Base-by-base conservation (phyloP, 345 rosid species). In the Hibiscus syriacus region DNA sequence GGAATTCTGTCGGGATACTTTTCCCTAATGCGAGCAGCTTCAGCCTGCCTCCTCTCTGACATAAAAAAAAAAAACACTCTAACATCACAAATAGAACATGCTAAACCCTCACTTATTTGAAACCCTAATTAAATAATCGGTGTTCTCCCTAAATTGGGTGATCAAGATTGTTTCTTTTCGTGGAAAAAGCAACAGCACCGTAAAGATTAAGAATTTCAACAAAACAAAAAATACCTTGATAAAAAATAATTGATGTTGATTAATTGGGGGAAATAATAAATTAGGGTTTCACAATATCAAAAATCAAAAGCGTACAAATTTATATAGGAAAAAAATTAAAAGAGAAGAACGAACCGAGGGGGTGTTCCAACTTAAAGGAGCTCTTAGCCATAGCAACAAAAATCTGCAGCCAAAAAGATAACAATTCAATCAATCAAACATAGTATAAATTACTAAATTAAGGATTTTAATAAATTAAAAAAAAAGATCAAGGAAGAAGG, bases 1-100 rank as follows among this genome's bases (percentile, higher is more conserved):
- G 96, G 99, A 56, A 94, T 94, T 86, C 99, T 85, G 69, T 94
- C 99, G 0, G 96, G 95, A 72, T 94, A 94, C 75, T 91, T 94
- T 72, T 93, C 98, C 77, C 94, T 83, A 73, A 93, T 93, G 49
- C 98, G 92, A 52, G 81, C 85, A 72, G 99, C 84, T 76, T 94
- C 99, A 0, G 96, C 95, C 72, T 94, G 96, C 78, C 99, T 87
- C 95, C 95, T 85, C 60, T 94, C 98, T 93, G 84, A 12, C 72
- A 83, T 3, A 25, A 49, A 64, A 25, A 7, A 54, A 67, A 16
- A 8, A n/a, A 64, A 61, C 27, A 65, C 39, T 19, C 41, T 43
- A 67, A 56, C 22, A 32, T 50, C 36, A 62, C 30, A 71, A 6
- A 39, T 29, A 13, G 13, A 53, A 70, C 45, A 46, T 39, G 20